Conservation (phyloP, 805 yeast genomes). For the baker's yeast (Saccharomyces cerevisiae) region DNA sequence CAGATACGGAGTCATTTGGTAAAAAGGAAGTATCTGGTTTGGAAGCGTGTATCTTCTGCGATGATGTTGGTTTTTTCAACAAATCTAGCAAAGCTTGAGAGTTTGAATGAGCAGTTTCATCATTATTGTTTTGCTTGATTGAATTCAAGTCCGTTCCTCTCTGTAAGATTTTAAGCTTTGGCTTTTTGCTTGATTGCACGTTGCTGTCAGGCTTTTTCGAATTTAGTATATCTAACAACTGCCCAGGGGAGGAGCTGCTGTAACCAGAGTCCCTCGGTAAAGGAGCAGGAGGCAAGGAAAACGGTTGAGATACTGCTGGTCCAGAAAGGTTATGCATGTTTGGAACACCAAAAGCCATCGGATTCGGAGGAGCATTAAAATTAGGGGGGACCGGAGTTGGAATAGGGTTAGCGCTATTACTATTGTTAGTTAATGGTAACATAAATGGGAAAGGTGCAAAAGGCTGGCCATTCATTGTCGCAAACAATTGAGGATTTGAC, state of each 20-base stretch:
- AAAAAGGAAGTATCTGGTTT: not conserved
- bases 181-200: not conserved
- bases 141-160: conserved; percentile 1
- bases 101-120: conserved; percentile 5
- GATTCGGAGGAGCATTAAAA: conserved; percentile 7
- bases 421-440: conserved; percentile 4
- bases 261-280: conserved; percentile 10
- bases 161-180: conserved; percentile 5
- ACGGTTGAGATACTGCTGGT: conserved; percentile 29
- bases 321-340: conserved; percentile 34
- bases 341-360: conserved; percentile 16
- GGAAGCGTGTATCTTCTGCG: not conserved
- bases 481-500: conserved; percentile 7
- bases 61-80: conserved; percentile 8
- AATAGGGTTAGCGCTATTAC: not conserved
- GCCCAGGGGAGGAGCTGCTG: conserved; percentile 8
- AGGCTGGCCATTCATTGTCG: conserved; percentile 22
- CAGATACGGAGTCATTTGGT: not conserved
- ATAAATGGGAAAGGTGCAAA: conserved; percentile 30
- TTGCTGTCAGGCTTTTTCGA: not conserved
- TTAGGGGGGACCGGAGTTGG: conserved; percentile 1
- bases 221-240: conserved; percentile 11
- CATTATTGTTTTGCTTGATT: not conserved
- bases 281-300: conserved; percentile 33
- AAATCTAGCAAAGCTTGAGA: conserved; percentile 15